These are phyloP conservation scores for Tillandsia leiboldiana DNA, from an alignment of 176 grass and related monocot species.

Conservation along the genomic window DNA sequence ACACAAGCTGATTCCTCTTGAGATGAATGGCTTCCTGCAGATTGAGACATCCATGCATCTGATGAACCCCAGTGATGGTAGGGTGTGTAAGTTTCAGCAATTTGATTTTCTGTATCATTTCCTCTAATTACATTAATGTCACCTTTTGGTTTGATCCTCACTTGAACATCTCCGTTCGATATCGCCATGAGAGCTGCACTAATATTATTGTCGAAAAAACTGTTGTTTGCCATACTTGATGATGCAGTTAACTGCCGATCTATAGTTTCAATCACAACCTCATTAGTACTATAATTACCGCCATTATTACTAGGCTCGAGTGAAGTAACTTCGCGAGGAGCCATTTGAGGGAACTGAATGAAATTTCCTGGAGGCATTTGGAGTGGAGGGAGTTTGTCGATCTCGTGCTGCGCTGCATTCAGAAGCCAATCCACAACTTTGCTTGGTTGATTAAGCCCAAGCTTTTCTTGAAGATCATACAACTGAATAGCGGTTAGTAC, in stretches of 20 bases:
- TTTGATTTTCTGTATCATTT: not conserved
- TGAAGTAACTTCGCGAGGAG: not conserved
- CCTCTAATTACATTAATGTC: not conserved
- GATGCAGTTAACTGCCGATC: not conserved
- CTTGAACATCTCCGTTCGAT: not conserved
- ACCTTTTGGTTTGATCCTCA: not conserved
- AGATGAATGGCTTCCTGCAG: constrained; percentile 2
- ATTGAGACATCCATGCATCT: not conserved
- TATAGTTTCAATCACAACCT: not conserved
- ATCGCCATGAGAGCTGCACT: not conserved
- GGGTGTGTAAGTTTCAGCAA: not conserved
- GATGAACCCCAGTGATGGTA: not conserved
- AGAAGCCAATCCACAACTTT: constrained; percentile 97
- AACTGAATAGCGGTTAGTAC: constrained; percentile 91
- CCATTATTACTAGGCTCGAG: not conserved
- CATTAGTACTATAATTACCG: not conserved
- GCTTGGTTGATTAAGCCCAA: constrained; percentile 89
- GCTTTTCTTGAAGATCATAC: constrained; percentile 92
- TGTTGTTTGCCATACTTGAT: not conserved
- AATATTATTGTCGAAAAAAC: not conserved
- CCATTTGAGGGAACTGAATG: constrained; percentile 9
- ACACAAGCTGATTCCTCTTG: not conserved
- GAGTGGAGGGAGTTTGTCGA: constrained; percentile 88
- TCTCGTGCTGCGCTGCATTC: constrained; percentile 73
- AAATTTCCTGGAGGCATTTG: constrained; percentile 52